Base-by-base conservation (phyloP, 352 stramenopile species). In the Aphanomyces cochlioides region DNA sequence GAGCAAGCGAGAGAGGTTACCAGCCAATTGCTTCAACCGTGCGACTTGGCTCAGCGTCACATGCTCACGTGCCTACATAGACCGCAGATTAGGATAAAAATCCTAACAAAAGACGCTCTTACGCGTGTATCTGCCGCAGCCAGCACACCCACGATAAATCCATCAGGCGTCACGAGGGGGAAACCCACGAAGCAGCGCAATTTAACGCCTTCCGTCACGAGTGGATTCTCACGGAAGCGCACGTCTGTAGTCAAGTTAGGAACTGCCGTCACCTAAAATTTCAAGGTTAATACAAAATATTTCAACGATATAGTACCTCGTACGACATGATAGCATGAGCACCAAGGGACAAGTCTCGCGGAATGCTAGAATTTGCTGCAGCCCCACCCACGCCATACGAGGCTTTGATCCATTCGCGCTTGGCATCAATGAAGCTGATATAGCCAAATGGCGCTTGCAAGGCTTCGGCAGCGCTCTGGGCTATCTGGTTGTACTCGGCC, bases 291-390 rank as follows among this genome's bases (percentile, higher is more conserved):
- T 28, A 28, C 28, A 28, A 28, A 28, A 28, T 2, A 28, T 28
- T 28, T 28, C 28, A 28, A 17, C 80, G 82, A 12, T 17, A 12
- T 7, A 7, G 38, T 61, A 68, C 60, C 36, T 88, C 78, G 28
- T 54, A 70, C 12, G 82, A 89, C 87, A 95, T 95, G 73, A 95
- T 80, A 15, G 79, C 79, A 70, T 95, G 85, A 10, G 79, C 77
- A 59, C 91, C 83, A 47, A 92, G 74, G 19, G 82, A 82, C 48
- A 93, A 73, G 67, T 92, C 87, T 10, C 87, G 85, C 50, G 87
- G 84, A n/a, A 95, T 67, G 72, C 91, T 84, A 12, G 66, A 92
- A 82, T 17, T 58, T 17, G 8, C 36, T 38, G 82, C 87, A 0
- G 81, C 77, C 36, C 91, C 82, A 3, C 84, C 85, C 19, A 90